phyloP scores from a whole-genome alignment of 169 alveolate genomes.

The Plasmodium blacklocki region DNA sequence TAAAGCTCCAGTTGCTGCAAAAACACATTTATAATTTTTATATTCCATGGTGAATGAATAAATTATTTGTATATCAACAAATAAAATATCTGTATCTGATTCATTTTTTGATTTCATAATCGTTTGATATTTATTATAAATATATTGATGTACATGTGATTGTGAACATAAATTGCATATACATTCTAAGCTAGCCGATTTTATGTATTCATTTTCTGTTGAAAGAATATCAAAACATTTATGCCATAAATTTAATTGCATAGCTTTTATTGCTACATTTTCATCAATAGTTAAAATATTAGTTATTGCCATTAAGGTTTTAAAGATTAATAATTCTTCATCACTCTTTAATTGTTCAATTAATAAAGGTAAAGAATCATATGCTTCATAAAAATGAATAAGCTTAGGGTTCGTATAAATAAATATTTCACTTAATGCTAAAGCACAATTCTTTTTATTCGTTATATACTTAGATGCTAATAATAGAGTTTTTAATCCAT shows the following conservation, averaged over 20 bases:
- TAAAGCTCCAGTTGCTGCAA: slow-evolving; percentile 73
- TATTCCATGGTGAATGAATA: slow-evolving; percentile 66
- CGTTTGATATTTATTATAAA: slow-evolving; percentile 69
- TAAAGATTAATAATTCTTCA: slow-evolving; percentile 57
- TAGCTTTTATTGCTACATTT: slow-evolving; percentile 69
- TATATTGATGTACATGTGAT: slow-evolving; percentile 66
- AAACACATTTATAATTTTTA: slow-evolving; percentile 48
- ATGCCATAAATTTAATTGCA: slow-evolving; percentile 62
- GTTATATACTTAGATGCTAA: slow-evolving; percentile 57
- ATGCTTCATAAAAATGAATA: slow-evolving; percentile 75
- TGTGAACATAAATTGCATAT: slow-evolving; percentile 74
- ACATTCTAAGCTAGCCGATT: slow-evolving; percentile 70
- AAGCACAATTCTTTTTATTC: slow-evolving; percentile 55
- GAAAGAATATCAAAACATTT: slow-evolving; percentile 66
- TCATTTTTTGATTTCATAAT: slow-evolving; percentile 18
- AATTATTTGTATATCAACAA: slow-evolving; percentile 73
- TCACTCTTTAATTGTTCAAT: slow-evolving; percentile 56
- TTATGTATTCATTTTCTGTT: slow-evolving; percentile 54
- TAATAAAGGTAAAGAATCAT: slow-evolving; percentile 68
- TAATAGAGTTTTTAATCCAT: slow-evolving; percentile 59
- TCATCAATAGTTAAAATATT: slow-evolving; percentile 74
- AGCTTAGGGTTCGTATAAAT: slow-evolving; percentile 66
- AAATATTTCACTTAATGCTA: slow-evolving; percentile 75
- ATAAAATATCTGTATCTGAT: slow-evolving; percentile 23
- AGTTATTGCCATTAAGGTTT: slow-evolving; percentile 70